Evolutionary conservation across 768 basidiomycete genomes (phyloP), one percentile per base, ranked within the genome.

Genomic region (Hemileccinum rubropunctum): DNA sequence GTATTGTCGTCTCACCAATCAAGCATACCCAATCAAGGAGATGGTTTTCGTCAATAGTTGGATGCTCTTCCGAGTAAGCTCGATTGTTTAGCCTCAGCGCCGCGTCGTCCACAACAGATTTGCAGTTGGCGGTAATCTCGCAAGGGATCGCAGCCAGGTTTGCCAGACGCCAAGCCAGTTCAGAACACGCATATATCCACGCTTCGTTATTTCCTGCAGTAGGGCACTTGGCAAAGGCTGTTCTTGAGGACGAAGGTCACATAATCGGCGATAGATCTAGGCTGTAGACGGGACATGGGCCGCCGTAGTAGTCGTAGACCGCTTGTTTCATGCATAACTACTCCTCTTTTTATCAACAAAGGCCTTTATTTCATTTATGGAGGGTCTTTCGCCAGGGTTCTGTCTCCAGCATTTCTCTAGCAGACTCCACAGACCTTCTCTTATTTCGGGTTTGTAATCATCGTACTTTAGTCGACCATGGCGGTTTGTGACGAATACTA

Each of bases 61-160:
- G 88, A 88, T 88, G 81, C 66, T 91, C 12, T 88, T 91, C 71
- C 75, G 88, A 51, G 91, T 90, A 59, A 54, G 81, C 17, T 40
- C 35, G 14, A 27, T 42, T 17, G 3, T 32, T 15, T 28, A 13
- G 2, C 20, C 15, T 23, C 2, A 17, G 13, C n/a, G 49, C 45
- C 51, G 30, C 39, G 36, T 33, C 30, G 27, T 43, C 42, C 45
- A 47, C 7, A 43, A 44, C 44, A 28, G 33, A 43, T 52, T 15
- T 42, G 15, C 57, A 88, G 88, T 68, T 88, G 21, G 77, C 90
- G 0, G 77, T 95, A 51, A 95, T 97, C 57, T 73, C 82, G 1
- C 93, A 97, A 70, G 93, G 93, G 4, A 93, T 97, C 54, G 89
- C 93, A 2, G 93, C 93, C 27, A 80, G 93, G 38, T 82, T 81